Base-by-base conservation (phyloP, 495 filamentous ascomycete species). In the Penicillium fimorum region DNA sequence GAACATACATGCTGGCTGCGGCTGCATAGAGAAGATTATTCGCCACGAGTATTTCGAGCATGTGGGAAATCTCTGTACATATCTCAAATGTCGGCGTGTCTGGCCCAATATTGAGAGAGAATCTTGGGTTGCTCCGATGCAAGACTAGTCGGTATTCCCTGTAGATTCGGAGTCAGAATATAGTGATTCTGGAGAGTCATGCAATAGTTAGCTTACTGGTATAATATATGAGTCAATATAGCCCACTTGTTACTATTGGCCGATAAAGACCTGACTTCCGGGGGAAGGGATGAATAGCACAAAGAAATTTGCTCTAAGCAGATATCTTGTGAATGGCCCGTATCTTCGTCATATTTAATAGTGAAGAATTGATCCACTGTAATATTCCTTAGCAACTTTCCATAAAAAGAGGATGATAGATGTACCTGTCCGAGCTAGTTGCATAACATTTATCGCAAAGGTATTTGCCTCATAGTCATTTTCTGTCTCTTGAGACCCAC, bases 321-420 rank as follows among this genome's bases (percentile, higher is more conserved):
- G 33, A 58, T 51, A 47, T 58, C 56, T 53, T 58, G 56, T 4
- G 56, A 58, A 0, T 53, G 49, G 13, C 41, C 49, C 29, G 18
- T 57, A 20, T 44, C 20, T 53, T 58, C 48, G 24, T 58, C 56
- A 11, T 42, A 58, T 27, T 53, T 58, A 1, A 58, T 25, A 9
- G 56, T 58, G 38, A 53, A 58, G 49, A 53, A 58, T 7, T 37
- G 49, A 32, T 58, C 56, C 22, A 58, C 56, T 58, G 27, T 12
- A 40, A 24, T 35, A 25, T 22, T 25, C 12, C 1, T 58, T 22
- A 53, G 49, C 33, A 58, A 24, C 7, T 15, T 17, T 12, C 22
- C 12, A 7, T 38, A 13, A 12, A 17, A 29, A 35, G 5, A 29
- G 11, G 11, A 48, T 24, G 17, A 25, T 25, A 15, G n/a, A 20